Base-by-base conservation (phyloP, 305 asterid species). In the Rubia balearica region DNA sequence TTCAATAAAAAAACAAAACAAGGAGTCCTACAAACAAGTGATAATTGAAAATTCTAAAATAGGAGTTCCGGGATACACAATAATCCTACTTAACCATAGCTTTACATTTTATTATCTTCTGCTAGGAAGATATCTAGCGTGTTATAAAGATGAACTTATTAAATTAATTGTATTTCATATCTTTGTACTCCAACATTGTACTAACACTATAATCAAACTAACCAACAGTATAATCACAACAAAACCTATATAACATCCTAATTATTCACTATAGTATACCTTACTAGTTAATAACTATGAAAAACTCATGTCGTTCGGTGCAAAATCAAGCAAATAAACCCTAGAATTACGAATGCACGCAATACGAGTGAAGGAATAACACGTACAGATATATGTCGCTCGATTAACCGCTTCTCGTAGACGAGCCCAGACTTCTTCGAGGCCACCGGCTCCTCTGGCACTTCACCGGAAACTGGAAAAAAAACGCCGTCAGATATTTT, bases 391-490 rank as follows among this genome's bases (percentile, higher is more conserved):
- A 94, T 94, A 75, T 91, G 95, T 38, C 95, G 90, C 86, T 94
- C 93, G 65, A 94, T 86, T 73, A 94, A 80, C 60, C 99, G 91
- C 81, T 81, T 94, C 84, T 94, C 99, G 55, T 79, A 94, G 14
- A 94, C 96, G 9, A 89, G 88, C 11, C 99, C 99, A 7, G 96
- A 85, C 65, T 73, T 81, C 74, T 76, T 86, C 30, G 96, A 85
- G 71, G 91, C 89, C 63, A 91, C 98, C 36, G 99, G 96, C 68
- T 94, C 97, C 85, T 87, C 98, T 86, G 99, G 99, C 80, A 89
- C 97, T 88, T 94, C 99, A 78, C 99, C 99, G 77, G 98, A 91
- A 86, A 91, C 99, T 94, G 85, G n/a, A n/a, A n/a, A n/a, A n/a
- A n/a, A n/a, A n/a, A 14, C 45, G 10, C 46, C 36, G 43, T 57